Evolutionary conservation across 164 flowering plant species (phyloP).

Genomic region (Hamamelis virginiana): DNA sequence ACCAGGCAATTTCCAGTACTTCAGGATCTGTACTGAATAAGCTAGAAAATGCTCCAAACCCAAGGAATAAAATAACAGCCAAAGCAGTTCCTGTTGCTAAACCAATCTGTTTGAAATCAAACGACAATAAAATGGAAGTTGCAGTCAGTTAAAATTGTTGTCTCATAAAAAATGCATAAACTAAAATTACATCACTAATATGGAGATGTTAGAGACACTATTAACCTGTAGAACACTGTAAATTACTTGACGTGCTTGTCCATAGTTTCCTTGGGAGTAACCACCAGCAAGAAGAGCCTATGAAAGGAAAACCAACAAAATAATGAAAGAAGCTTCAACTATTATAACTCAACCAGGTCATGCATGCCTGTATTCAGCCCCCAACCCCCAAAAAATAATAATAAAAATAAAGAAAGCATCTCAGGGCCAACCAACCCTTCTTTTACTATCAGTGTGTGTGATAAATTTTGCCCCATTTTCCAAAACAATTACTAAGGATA

Average conservation of each 20-base stretch:
- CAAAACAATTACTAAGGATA: too few species aligned
- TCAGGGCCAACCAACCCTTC: too few species aligned
- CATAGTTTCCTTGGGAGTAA: slow-evolving; percentile 65
- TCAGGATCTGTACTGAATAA: slow-evolving; percentile 72
- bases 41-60: slow-evolving; percentile 62
- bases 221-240: slow-evolving; percentile 66
- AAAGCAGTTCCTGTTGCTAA: slow-evolving; percentile 55
- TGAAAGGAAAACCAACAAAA: slow-evolving; percentile 13
- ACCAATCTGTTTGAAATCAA: slow-evolving; percentile 60
- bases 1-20: slow-evolving; percentile 66
- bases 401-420: too few species aligned
- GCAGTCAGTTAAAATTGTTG: neutral
- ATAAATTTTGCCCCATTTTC: too few species aligned
- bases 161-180: neutral
- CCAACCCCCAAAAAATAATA: too few species aligned
- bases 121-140: neutral
- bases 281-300: slow-evolving; percentile 87
- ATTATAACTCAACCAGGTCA: neutral
- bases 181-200: neutral
- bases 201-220: neutral
- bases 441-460: too few species aligned
- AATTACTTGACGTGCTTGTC: slow-evolving; percentile 60
- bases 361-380: neutral
- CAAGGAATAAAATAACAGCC: slow-evolving; percentile 60
- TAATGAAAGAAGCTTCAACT: neutral